Conservation (phyloP, 805 yeast species). For the Spathaspora hagerdaliae region DNA sequence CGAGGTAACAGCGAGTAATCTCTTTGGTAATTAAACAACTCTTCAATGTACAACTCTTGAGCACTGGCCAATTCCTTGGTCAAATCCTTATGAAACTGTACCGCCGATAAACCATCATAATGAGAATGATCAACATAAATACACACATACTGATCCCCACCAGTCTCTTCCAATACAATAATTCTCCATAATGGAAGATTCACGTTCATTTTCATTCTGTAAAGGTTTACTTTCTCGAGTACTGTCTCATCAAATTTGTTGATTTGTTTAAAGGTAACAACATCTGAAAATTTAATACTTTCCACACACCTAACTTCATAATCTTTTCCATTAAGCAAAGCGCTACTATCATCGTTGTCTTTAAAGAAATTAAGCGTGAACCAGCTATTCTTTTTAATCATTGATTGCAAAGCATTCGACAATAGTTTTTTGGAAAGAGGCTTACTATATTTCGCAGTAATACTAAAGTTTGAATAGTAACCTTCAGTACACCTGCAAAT, state of each 20-base stretch:
- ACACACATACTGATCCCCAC: constrained; percentile 11
- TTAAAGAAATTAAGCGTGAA: constrained; percentile 16
- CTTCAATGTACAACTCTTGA: constrained; percentile 3
- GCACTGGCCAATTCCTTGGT: constrained; percentile 10
- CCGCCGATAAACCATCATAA: constrained; percentile 29
- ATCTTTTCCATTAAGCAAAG: constrained; percentile 7
- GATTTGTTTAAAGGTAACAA: constrained; percentile 10
- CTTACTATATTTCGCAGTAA: constrained; percentile 14
- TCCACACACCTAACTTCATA: constrained; percentile 12
- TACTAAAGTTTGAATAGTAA: constrained; percentile 18
- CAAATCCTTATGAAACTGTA: constrained; percentile 23
- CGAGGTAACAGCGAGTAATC: constrained; percentile 7
- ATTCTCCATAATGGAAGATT: constrained; percentile 18
- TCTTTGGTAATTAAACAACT: constrained; percentile 6
- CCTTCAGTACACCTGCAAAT: constrained; percentile 16
- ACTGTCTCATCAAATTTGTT: constrained; percentile 10
- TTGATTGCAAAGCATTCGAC: constrained; percentile 12
- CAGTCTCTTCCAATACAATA: constrained; percentile 9
- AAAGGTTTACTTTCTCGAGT: constrained; percentile 8
- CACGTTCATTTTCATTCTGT: constrained; percentile 5
- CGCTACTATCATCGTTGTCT: constrained; percentile 6
- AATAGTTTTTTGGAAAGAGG: constrained; percentile 7
- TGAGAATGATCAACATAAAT: constrained; percentile 23
- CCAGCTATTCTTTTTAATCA: constrained; percentile 12
- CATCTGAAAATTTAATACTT: constrained; percentile 13